These are phyloP conservation scores for Cryptococcus amylolentus DNA, from an alignment of 1,284 basidiomycete species.

Conservation along the genomic window DNA sequence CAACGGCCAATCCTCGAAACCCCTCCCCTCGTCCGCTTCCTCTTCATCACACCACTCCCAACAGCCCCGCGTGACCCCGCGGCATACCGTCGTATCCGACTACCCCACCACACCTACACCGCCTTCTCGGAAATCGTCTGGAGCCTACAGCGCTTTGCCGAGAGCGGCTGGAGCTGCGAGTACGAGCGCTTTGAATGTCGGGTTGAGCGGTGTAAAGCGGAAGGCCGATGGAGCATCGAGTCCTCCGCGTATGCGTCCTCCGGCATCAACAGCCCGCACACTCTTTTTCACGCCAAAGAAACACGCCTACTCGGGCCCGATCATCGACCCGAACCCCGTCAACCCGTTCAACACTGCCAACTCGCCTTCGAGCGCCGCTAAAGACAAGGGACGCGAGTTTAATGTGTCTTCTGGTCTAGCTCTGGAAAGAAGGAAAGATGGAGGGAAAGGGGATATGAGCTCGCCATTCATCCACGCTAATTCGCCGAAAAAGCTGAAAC, in stretches of 20 bases:
- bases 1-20: conserved; percentile 3
- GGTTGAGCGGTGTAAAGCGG: conserved; percentile 3
- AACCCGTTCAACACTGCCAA: conserved; percentile 37
- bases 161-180: neutral
- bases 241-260: neutral
- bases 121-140: conserved; percentile 17
- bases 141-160: neutral
- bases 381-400: neutral
- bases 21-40: conserved; percentile 2
- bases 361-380: neutral
- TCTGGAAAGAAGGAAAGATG: neutral
- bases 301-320: conserved; percentile 31
- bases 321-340: conserved; percentile 39
- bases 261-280: conserved; percentile 6
- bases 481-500: conserved; percentile 40
- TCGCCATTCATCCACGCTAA: conserved; percentile 42
- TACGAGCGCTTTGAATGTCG: neutral
- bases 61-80: conserved; percentile 19
- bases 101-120: conserved; percentile 39
- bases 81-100: conserved; percentile 13
- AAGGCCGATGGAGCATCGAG: conserved; percentile 6
- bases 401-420: neutral
- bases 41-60: neutral
- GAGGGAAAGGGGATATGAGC: neutral
- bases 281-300: conserved; percentile 32